Evolutionary conservation across 257 asterid genomes (phyloP).

Genomic region (Osmanthus fragrans): DNA sequence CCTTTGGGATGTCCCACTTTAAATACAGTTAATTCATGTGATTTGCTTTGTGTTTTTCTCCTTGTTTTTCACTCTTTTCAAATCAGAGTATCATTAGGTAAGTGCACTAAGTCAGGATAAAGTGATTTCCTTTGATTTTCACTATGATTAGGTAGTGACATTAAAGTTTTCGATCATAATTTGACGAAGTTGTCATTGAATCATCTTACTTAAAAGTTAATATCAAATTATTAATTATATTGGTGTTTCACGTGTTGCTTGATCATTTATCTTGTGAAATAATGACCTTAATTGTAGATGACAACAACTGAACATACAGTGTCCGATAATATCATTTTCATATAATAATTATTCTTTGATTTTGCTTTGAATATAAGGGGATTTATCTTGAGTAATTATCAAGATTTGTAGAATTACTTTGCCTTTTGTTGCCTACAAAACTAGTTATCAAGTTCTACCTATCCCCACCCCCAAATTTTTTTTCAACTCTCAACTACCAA

Average conservation of each 20-base stretch:
- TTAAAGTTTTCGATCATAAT: not conserved
- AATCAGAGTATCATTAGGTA: constrained; percentile 30
- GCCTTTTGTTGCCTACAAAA: not conserved
- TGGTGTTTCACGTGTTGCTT: too few species aligned
- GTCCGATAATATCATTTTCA: too few species aligned
- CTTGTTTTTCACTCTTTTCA: constrained; percentile 3
- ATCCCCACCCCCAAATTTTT: too few species aligned
- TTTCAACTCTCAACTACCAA: too few species aligned
- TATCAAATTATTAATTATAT: too few species aligned
- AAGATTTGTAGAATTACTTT: not conserved
- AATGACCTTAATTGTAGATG: not conserved
- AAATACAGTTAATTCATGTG: constrained; percentile 14
- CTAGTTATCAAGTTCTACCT: too few species aligned
- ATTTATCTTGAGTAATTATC: not conserved
- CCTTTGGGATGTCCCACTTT: not conserved
- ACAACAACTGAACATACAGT: not conserved
- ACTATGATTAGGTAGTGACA: not conserved
- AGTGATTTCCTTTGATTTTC: not conserved
- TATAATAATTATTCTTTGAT: not conserved
- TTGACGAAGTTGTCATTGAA: not conserved
- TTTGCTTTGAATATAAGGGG: not conserved
- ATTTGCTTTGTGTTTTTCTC: constrained; percentile 9
- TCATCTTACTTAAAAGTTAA: not conserved
- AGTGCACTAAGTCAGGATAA: not conserved
- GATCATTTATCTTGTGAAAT: not conserved